Evolutionary conservation across 2,329 filamentous ascomycete genomes (phyloP), one percentile per base, ranked within the genome.

Genomic region (Coniochaeta sp.): DNA sequence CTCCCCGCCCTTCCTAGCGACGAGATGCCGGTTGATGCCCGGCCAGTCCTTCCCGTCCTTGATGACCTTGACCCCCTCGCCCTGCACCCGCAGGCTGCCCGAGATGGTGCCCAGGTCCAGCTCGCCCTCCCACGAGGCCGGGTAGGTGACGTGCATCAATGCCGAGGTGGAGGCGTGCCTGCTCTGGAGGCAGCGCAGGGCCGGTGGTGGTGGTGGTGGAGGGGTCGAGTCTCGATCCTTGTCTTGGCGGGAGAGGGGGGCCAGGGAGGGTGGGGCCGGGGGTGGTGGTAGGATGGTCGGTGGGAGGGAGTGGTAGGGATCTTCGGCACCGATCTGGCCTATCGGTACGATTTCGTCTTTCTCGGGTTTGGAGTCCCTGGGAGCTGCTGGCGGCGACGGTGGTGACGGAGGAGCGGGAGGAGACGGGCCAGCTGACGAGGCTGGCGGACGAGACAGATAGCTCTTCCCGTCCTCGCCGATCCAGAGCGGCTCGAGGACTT

Each of bases 101-200:
- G 74, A 74, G 17, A 78, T 69, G 19, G 74, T 73, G 61, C 72
- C 60, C 14, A 77, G 74, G 11, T 62, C 62, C 36, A 83, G 68
- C 22, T 64, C 63, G 16, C 82, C 82, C 63, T 78, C 76, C 82
- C 82, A 85, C 2, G 74, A 70, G 24, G 65, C 66, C 0, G 82
- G 81, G 64, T 82, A 83, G 17, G 58, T 62, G 24, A 84, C 69
- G 16, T 65, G 66, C 56, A 82, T 64, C 34, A 66, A 57, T 7
- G 79, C 81, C 59, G 77, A 80, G 11, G 79, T 74, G 44, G 77
- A 76, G 24, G 62, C 69, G 69, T 85, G 81, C 7, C 65, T 63
- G 2, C 76, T 74, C 38, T 69, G 64, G 5, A 85, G 69, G 33
- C 69, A 67, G 56, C 70, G 65, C 67, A 79, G 61, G 28, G 66